These are phyloP conservation scores for Paraphaeosphaeria minitans DNA, from an alignment of 2,329 filamentous ascomycete species.

Conservation along the genomic window DNA sequence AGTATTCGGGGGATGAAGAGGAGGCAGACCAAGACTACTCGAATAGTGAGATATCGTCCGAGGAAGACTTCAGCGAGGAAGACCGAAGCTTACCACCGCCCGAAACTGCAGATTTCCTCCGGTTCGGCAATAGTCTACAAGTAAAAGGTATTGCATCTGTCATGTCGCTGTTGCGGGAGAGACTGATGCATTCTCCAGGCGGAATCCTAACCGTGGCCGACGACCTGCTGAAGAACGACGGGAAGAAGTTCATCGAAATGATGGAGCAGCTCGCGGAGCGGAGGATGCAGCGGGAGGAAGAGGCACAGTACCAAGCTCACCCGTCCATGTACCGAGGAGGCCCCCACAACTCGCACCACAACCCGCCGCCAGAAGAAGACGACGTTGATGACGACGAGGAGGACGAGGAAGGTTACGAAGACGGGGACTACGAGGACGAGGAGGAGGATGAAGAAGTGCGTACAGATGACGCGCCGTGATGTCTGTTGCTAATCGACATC, in stretches of 20 bases:
- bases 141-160: slow-evolving; percentile 70
- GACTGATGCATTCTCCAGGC: slow-evolving; percentile 61
- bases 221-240: slow-evolving; percentile 97
- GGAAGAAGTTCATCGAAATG: slow-evolving; percentile 99
- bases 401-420: slow-evolving; percentile 64
- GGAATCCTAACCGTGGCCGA: slow-evolving; percentile 98
- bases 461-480: slow-evolving; percentile 21
- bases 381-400: slow-evolving; percentile 76
- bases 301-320: slow-evolving; percentile 70
- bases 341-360: slow-evolving; percentile 64
- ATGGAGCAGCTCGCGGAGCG: slow-evolving; percentile 99
- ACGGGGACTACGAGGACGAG: slow-evolving; percentile 59
- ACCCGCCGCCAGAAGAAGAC: slow-evolving; percentile 71
- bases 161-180: slow-evolving; percentile 17
- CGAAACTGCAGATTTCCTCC: slow-evolving; percentile 85
- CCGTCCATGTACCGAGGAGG: slow-evolving; percentile 57
- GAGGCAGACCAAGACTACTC: slow-evolving; percentile 59
- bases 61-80: slow-evolving; percentile 70
- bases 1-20: slow-evolving; percentile 61
- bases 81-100: slow-evolving; percentile 69
- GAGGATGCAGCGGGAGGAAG: slow-evolving; percentile 94
- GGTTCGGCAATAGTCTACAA: slow-evolving; percentile 95
- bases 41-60: slow-evolving; percentile 65
- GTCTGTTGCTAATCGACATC: slow-evolving; percentile 38
- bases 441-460: slow-evolving; percentile 44